Evolutionary conservation across 1,139 yeast genomes (phyloP).

Genomic region (Arxiozyma telluris): DNA sequence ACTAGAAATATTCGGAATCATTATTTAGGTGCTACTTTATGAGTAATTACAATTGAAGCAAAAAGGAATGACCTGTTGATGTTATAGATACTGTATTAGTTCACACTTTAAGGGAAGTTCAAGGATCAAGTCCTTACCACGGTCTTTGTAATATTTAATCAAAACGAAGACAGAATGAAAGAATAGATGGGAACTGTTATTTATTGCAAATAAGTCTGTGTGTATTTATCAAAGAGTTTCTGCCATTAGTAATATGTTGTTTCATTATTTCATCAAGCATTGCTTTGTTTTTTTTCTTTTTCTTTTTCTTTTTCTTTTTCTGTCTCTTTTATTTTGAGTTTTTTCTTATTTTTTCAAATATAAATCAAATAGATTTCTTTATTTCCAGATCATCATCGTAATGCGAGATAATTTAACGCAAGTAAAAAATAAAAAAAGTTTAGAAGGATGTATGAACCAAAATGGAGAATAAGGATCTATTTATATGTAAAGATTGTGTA

Average conservation of each 20-base stretch:
- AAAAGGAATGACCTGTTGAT: not conserved
- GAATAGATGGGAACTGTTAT: too few relatives aligned
- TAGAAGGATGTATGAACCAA: too few relatives aligned
- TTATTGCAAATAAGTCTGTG: not conserved
- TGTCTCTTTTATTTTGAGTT: not conserved
- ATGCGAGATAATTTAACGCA: too few relatives aligned
- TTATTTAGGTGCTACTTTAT: not conserved
- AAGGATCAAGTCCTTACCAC: not conserved
- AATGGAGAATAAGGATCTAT: too few relatives aligned
- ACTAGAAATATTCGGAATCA: slow-evolving; percentile 1
- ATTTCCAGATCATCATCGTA: too few relatives aligned
- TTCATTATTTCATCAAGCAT: not conserved
- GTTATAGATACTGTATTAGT: not conserved
- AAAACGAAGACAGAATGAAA: too few relatives aligned
- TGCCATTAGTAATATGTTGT: not conserved
- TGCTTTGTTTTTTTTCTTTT: not conserved
- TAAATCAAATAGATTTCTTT: not conserved
- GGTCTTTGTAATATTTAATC: not conserved
- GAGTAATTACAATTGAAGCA: too few relatives aligned
- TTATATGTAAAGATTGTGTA: too few relatives aligned
- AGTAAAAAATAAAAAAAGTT: too few relatives aligned
- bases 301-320: not conserved
- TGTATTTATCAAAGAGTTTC: not conserved
- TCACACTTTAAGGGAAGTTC: not conserved
- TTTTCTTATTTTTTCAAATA: too few relatives aligned